These are phyloP conservation scores for Penicillium sp. DNA, from an alignment of 2,329 filamentous ascomycete species.

Conservation along the genomic window DNA sequence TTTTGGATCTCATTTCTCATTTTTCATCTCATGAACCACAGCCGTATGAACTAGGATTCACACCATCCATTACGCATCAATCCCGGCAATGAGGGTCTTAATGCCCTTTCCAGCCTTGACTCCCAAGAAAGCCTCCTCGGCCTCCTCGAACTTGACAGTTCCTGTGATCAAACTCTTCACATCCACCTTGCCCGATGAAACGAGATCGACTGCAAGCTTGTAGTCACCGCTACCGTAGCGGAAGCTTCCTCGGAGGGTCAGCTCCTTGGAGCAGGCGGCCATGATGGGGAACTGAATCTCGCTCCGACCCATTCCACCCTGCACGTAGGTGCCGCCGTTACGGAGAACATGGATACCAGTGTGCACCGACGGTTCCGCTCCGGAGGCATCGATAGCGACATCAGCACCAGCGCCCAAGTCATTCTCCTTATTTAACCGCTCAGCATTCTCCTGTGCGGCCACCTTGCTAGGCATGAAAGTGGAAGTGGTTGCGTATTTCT, in stretches of 20 bases:
- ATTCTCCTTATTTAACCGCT: conserved; percentile 63
- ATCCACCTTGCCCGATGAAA: conserved; percentile 68
- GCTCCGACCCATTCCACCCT: conserved; percentile 85
- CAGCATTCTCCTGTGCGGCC: conserved; percentile 71
- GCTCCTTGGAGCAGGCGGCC: conserved; percentile 84
- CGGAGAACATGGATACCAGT: conserved; percentile 70
- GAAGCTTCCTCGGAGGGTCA: conserved; percentile 84
- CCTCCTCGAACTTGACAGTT: conserved; percentile 75
- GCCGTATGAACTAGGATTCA: neutral
- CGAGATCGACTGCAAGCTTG: conserved; percentile 75
- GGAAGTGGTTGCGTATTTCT: conserved; percentile 60
- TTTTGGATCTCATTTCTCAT: neutral
- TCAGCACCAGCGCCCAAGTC: conserved; percentile 69
- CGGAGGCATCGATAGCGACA: conserved; percentile 76
- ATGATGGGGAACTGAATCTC: conserved; percentile 93
- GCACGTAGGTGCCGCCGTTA: conserved; percentile 74
- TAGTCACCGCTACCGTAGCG: conserved; percentile 89
- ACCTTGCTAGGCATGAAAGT: conserved; percentile 63
- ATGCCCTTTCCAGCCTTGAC: conserved; percentile 75
- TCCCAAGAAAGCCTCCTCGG: conserved; percentile 82
- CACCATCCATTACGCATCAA: conserved; percentile 21
- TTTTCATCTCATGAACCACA: neutral
- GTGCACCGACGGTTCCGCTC: conserved; percentile 77
- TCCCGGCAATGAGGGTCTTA: conserved; percentile 49
- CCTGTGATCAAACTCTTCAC: conserved; percentile 78